Evolutionary conservation across 306 rosid genomes (phyloP).

Genomic region (Vigna angularis): DNA sequence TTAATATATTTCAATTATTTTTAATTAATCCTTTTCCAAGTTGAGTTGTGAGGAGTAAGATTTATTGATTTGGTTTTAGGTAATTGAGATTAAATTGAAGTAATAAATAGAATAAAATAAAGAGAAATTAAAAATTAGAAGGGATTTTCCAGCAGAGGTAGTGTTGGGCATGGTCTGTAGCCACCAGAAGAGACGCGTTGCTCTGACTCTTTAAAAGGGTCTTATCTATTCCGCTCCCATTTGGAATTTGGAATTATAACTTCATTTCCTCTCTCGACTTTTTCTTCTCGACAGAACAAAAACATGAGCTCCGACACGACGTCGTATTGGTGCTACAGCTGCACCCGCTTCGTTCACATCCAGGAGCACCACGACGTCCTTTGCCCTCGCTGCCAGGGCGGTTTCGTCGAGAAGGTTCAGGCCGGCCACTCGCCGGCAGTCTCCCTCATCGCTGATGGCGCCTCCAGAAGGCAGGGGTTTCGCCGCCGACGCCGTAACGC

Average conservation of each 20-base stretch:
- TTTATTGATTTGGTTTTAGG: not conserved
- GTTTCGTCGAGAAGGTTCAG: constrained; percentile 79
- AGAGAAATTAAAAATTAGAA: not conserved
- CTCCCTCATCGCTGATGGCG: constrained; percentile 2
- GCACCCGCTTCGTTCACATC: constrained; percentile 67
- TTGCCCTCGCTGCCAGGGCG: constrained; percentile 81
- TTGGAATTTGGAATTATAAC: not conserved
- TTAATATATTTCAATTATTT: not conserved
- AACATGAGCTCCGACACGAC: constrained; percentile 54
- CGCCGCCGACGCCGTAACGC: constrained; percentile 73
- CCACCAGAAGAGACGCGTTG: not conserved
- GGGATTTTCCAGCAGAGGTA: constrained; percentile 27
- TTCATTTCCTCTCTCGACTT: not conserved
- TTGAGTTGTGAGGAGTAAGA: not conserved
- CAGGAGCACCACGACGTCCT: constrained; percentile 48
- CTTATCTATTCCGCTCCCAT: not conserved
- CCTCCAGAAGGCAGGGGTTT: constrained; percentile 49
- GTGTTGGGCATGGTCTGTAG: not conserved
- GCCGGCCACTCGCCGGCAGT: constrained; percentile 38
- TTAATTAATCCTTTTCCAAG: not conserved
- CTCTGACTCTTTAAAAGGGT: not conserved
- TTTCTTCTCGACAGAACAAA: not conserved
- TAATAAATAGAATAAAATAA: not conserved
- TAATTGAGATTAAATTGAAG: not conserved
- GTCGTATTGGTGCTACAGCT: constrained; percentile 93